Base-by-base conservation (phyloP, 495 filamentous ascomycete species). In the Xylaria longipes region DNA sequence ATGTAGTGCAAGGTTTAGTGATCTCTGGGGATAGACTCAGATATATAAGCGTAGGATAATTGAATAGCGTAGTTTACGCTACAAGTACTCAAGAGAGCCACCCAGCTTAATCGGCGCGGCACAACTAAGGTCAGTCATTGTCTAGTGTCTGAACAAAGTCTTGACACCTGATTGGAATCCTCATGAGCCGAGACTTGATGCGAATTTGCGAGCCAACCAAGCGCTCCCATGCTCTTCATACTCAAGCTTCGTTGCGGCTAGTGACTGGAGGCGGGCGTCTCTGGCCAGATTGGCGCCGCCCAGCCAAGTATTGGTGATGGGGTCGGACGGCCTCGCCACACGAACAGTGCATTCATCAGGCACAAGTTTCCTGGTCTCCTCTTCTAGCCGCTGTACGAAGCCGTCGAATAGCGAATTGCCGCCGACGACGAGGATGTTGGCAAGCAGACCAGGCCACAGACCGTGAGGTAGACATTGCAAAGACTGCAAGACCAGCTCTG, bases 401-500 rank as follows among this genome's bases (percentile, higher is more conserved):
- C 94, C 94, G 6, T 90, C 86, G 27, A 97, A 88, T 50, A 90
- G 82, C 0, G 90, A 83, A 80, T 95, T 98, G 8, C 96, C 97
- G 1, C 96, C 97, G 3, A 97, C 92, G 9, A 97, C 90, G 17
- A 98, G 78, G 39, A 98, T 90, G 74, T 99, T 98, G 11, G 93
- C 91, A 56, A 98, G 81, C 73, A 97, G 88, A 0, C 90, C 87
- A 22, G 91, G 89, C 84, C 94, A 92, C 31, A 97, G 77, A 0
- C 90, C 93, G 15, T 90, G 82, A 1, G 96, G 97, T 41, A 98
- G 74, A 9, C 82, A 87, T n/a, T 88, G 87, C 33, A 99, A 79
- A 31, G 90, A 92, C 73, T 98, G 92, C 81, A 97, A 84, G 50
- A 97, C 90, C 50, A 91, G 85, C 67, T 94, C 92, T 2, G 92